Percentiles rank a stretch among this genome's conserved stretches.
Evolutionary conservation across 306 rosid species (phyloP).

Genomic region (Cicer arietinum): DNA sequence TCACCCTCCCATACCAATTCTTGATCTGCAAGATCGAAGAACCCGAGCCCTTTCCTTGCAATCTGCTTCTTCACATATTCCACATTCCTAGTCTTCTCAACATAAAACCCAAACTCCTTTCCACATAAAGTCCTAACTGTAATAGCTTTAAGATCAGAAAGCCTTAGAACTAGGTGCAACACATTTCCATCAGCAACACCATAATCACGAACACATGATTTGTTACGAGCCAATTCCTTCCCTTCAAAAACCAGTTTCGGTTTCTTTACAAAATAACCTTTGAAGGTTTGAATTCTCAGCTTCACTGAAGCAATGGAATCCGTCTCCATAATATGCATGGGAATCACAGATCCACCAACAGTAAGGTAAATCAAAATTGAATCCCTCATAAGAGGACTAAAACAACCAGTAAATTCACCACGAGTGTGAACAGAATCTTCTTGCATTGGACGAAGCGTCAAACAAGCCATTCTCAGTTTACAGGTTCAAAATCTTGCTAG

Average conservation of each 20-base stretch:
- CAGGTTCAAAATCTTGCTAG: conserved; percentile 53
- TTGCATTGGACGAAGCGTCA: conserved; percentile 54
- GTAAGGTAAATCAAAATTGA: conserved; percentile 64
- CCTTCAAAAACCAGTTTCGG: conserved; percentile 78
- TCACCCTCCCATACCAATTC: conserved; percentile 71
- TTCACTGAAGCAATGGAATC: conserved; percentile 82
- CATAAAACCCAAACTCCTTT: conserved; percentile 65
- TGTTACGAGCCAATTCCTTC: conserved; percentile 71
- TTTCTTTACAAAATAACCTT: conserved; percentile 69
- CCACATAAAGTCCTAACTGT: conserved; percentile 69
- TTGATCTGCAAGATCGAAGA: conserved; percentile 60
- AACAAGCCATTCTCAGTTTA: conserved; percentile 61
- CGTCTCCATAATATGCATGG: conserved; percentile 66
- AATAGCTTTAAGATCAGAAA: conserved; percentile 71
- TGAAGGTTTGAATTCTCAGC: conserved; percentile 69
- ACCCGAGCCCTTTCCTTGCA: conserved; percentile 59
- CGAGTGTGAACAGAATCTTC: conserved; percentile 46
- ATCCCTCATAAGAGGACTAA: conserved; percentile 44
- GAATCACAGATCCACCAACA: conserved; percentile 68
- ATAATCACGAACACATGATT: conserved; percentile 67
- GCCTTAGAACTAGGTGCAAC: conserved; percentile 68
- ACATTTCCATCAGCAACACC: conserved; percentile 75
- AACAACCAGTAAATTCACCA: conserved; percentile 27
- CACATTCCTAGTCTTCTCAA: conserved; percentile 74
- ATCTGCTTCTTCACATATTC: conserved; percentile 76